phyloP scores from a whole-genome alignment of 1,139 yeast genomes.

The Blastobotrys persicus region DNA sequence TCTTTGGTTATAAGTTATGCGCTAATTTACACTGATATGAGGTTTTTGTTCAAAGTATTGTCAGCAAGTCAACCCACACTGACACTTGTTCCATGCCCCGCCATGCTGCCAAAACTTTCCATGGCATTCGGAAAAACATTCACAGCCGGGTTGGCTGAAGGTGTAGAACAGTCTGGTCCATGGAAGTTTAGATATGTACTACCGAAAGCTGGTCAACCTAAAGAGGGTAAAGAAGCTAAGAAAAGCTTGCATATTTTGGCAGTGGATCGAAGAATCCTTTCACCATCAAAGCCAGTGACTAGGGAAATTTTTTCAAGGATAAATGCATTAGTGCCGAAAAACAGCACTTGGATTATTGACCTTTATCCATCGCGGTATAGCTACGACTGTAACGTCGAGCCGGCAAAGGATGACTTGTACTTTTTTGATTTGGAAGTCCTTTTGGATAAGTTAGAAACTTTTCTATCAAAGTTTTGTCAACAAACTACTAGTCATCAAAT shows the following conservation, averaged over 20 bases:
- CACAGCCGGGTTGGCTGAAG: conserved; percentile 8
- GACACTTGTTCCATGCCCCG: conserved; percentile 15
- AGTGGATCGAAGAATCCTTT: conserved; percentile 13
- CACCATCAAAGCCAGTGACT: conserved; percentile 8
- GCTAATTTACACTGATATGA: conserved; percentile 33
- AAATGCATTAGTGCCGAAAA: conserved; percentile 27
- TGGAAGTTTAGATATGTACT: conserved; percentile 40
- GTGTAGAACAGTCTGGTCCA: conserved; percentile 15
- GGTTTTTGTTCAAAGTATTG: conserved; percentile 34
- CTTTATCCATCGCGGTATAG: conserved; percentile 24
- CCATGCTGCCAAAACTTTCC: conserved; percentile 18
- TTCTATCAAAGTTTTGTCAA: conserved; percentile 15
- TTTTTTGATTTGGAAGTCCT: conserved; percentile 29
- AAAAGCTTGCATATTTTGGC: conserved; percentile 29
- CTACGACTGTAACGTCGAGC: conserved; percentile 46
- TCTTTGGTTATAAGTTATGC: conserved; percentile 37
- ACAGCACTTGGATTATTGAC: conserved; percentile 37
- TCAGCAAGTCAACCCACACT: conserved; percentile 12
- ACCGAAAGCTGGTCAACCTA: conserved; percentile 22
- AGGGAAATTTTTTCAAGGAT: background rate
- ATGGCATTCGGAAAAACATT: conserved; percentile 14
- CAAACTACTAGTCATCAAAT: no score
- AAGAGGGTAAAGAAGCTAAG: conserved; percentile 35
- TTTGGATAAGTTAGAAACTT: conserved; percentile 18
- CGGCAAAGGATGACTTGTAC: conserved; percentile 45